phyloP scores from a whole-genome alignment of 139 green algal genomes.

The Volvox reticuliferus region DNA sequence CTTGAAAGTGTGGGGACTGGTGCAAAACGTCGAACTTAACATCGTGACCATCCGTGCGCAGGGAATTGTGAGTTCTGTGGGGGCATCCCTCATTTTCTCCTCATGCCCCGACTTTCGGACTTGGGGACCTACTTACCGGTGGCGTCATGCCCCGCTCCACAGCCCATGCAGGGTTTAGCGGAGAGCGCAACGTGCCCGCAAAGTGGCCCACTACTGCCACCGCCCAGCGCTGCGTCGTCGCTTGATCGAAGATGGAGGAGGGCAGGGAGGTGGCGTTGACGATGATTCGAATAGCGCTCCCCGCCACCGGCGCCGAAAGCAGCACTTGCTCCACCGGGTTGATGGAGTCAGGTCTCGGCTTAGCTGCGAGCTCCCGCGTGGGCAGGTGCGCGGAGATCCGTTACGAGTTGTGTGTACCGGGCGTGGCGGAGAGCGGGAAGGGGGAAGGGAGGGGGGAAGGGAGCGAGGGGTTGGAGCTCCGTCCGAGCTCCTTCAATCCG shows the following conservation, averaged over 20 bases:
- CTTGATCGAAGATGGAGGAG: neutral
- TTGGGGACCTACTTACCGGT: no score
- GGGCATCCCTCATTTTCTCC: no score
- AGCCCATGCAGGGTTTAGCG: slow-evolving; percentile 1
- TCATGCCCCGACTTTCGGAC: no score
- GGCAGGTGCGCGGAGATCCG: no score
- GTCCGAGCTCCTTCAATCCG: no score
- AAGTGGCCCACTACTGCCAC: slow-evolving; percentile 27
- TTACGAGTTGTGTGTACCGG: neutral
- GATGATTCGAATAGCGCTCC: neutral
- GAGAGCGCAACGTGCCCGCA: neutral
- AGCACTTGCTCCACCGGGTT: slow-evolving; percentile 19
- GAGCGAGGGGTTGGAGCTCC: neutral
- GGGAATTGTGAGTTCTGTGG: no score
- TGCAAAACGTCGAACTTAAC: no score
- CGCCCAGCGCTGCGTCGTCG: slow-evolving; percentile 15
- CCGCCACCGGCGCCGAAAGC: neutral
- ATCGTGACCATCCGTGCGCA: no score
- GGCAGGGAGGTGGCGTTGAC: neutral
- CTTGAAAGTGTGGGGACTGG: no score
- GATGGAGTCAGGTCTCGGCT: neutral
- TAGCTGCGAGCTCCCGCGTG: neutral
- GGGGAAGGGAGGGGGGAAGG: neutral
- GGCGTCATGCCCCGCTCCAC: neutral
- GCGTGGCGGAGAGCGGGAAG: neutral